Percentiles rank a stretch among this genome's conserved stretches.
phyloP scores from a whole-genome alignment of 2,329 filamentous ascomycete species.

The Nothopassalora personata region DNA sequence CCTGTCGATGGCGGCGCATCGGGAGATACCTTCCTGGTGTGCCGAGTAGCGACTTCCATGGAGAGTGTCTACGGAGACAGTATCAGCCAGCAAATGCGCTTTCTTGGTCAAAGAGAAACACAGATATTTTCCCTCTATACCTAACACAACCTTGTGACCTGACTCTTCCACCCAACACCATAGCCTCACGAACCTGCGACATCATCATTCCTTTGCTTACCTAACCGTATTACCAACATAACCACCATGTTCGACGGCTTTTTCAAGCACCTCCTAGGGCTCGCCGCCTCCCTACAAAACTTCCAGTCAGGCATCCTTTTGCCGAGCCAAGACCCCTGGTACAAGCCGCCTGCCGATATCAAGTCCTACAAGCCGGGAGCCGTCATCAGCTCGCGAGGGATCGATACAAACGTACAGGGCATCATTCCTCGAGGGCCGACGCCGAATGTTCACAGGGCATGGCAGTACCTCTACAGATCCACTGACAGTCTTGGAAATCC shows the following conservation, averaged over 20 bases:
- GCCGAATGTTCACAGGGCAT: constrained; percentile 1
- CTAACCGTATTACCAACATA: neutral
- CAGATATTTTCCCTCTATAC: too few relatives aligned
- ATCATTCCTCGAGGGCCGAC: neutral
- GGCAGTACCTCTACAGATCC: constrained; percentile 15
- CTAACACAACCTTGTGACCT: too few relatives aligned
- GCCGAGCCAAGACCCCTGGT: constrained; percentile 3
- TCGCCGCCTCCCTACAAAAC: neutral
- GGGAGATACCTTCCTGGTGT: too few relatives aligned
- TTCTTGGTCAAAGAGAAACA: too few relatives aligned
- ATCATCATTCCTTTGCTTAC: neutral
- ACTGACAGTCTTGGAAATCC: constrained; percentile 14
- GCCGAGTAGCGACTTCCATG: too few relatives aligned
- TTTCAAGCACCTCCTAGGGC: neutral
- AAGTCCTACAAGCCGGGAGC: neutral
- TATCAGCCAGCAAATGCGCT: too few relatives aligned
- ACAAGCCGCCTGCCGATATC: neutral
- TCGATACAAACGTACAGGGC: constrained; percentile 2
- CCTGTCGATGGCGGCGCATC: neutral
- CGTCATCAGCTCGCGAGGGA: neutral
- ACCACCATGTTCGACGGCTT: neutral
- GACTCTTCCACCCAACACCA: too few relatives aligned
- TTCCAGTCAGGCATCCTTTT: neutral
- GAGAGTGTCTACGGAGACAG: too few relatives aligned
- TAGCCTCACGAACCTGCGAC: neutral